Evolutionary conservation across 2,329 filamentous ascomycete species (phyloP), one percentile per base, ranked within the genome.

Genomic region (Calycina marina): DNA sequence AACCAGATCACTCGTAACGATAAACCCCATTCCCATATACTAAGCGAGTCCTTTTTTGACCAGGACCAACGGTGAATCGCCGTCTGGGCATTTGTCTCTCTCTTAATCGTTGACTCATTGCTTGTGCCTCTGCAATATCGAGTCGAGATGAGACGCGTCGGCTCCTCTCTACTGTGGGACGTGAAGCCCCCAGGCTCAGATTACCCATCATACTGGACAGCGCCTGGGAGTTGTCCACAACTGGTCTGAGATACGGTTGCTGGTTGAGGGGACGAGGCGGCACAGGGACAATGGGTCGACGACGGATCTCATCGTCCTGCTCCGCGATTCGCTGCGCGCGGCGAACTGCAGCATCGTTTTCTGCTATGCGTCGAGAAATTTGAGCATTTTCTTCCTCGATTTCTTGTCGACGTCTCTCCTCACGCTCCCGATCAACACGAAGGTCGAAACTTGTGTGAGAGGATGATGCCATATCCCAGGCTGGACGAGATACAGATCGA

Each of bases 301-400:
- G 39, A 16, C 39, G 33, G 20, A 53, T 53, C 6, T 46, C 49
- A 9, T 46, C 46, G 28, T 53, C 43, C 8, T 49, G 46, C n/a
- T 25, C 37, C 10, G 36, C 29, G 16, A 50, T 47, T 6, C 35
- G 35, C 25, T 42, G 42, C 14, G 39, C 25, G 22, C 36, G 31
- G 5, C 20, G 33, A 1, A 29, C 33, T 20, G 35, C 28, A 16
- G 40, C 39, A 5, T 31, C 34, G 2, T 34, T 31, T 16, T 44
- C 36, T 1, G 27, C 13, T 13, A 6, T 13, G 18, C 30, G 30
- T 38, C 4, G 31, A 22, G 28, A 20, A 14, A 16, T 9, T 32
- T 27, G 31, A 22, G 28, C 28, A 14, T 22, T 9, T 32, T 27
- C 12, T 11, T 28, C 25, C 13, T 28, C 20, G 11, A 32, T 18